These are phyloP conservation scores for Talinum fruticosum DNA, from an alignment of 148 eudicot species.

Conservation along the genomic window DNA sequence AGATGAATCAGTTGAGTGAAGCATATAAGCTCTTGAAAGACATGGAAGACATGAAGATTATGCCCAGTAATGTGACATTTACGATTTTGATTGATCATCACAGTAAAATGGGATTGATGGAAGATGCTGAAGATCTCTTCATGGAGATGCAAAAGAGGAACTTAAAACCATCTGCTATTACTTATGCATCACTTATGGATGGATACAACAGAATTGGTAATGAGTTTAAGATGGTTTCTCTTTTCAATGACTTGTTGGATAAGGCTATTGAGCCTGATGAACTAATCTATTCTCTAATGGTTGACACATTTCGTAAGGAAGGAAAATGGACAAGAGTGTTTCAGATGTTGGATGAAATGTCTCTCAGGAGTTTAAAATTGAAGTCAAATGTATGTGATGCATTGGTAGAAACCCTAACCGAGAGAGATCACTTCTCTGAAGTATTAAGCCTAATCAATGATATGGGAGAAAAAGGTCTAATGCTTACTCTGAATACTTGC, in stretches of 20 bases:
- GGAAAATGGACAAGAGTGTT: slow-evolving; percentile 49
- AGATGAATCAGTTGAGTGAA: slow-evolving; percentile 49
- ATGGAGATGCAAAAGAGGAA: slow-evolving; percentile 60
- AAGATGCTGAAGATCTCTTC: slow-evolving; percentile 58
- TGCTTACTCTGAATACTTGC: slow-evolving; percentile 51
- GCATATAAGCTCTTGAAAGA: slow-evolving; percentile 51
- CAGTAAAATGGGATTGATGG: slow-evolving; percentile 61
- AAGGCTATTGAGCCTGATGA: slow-evolving; percentile 69
- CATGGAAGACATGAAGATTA: slow-evolving; percentile 39
- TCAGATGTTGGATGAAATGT: slow-evolving; percentile 48
- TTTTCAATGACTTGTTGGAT: slow-evolving; percentile 61
- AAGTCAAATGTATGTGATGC: slow-evolving; percentile 37
- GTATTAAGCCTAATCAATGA: slow-evolving; percentile 41
- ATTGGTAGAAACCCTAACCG: slow-evolving; percentile 33
- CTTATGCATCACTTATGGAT: slow-evolving; percentile 63
- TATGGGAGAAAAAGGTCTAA: slow-evolving; percentile 56
- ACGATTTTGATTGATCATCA: slow-evolving; percentile 62
- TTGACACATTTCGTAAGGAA: slow-evolving; percentile 44
- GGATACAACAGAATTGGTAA: slow-evolving; percentile 52
- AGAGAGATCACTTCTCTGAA: slow-evolving; percentile 38
- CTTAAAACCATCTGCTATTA: slow-evolving; percentile 50
- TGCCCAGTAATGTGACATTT: slow-evolving; percentile 60
- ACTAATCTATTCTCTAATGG: slow-evolving; percentile 41
- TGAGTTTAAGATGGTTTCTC: slow-evolving; percentile 49
- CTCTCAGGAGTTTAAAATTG: slow-evolving; percentile 42